phyloP scores from a whole-genome alignment of 768 basidiomycete species.

The Rickenella mellea region DNA sequence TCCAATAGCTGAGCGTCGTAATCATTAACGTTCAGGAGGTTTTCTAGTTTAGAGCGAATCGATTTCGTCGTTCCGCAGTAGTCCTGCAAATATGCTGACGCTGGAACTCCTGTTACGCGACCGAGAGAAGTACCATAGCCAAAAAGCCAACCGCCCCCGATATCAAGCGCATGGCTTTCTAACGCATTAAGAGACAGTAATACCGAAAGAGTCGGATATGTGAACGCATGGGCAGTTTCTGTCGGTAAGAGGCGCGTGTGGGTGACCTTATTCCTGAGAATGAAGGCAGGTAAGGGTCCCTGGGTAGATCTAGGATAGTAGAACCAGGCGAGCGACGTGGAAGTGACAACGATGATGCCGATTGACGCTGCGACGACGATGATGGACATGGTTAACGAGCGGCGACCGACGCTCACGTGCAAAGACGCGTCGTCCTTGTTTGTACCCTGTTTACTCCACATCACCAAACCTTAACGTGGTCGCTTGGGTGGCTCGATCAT shows the following conservation, averaged over 20 bases:
- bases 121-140: slow-evolving; percentile 38
- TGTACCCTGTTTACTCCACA: slow-evolving; percentile 8
- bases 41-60: neutral
- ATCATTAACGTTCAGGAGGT: neutral
- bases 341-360: neutral
- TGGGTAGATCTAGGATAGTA: too few species aligned
- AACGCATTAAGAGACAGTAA: slow-evolving; percentile 48
- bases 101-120: slow-evolving; percentile 37
- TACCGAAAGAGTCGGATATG: slow-evolving; percentile 49
- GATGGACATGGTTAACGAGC: slow-evolving; percentile 2
- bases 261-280: slow-evolving; percentile 42
- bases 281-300: slow-evolving; percentile 34
- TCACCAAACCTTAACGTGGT: too few species aligned
- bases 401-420: neutral
- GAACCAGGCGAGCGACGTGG: neutral
- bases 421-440: slow-evolving; percentile 9
- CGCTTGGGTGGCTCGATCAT: too few species aligned
- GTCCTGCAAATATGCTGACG: slow-evolving; percentile 32
- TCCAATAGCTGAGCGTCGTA: slow-evolving; percentile 17
- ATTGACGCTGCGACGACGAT: neutral
- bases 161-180: slow-evolving; percentile 36
- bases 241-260: slow-evolving; percentile 44
- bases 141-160: slow-evolving; percentile 41
- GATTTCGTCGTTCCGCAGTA: slow-evolving; percentile 9
- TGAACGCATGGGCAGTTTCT: slow-evolving; percentile 41